A percentile compares a stretch with the other conserved stretches of the same genome.
phyloP scores from a whole-genome alignment of 352 stramenopile genomes.

The Phytophthora cryptogea region DNA sequence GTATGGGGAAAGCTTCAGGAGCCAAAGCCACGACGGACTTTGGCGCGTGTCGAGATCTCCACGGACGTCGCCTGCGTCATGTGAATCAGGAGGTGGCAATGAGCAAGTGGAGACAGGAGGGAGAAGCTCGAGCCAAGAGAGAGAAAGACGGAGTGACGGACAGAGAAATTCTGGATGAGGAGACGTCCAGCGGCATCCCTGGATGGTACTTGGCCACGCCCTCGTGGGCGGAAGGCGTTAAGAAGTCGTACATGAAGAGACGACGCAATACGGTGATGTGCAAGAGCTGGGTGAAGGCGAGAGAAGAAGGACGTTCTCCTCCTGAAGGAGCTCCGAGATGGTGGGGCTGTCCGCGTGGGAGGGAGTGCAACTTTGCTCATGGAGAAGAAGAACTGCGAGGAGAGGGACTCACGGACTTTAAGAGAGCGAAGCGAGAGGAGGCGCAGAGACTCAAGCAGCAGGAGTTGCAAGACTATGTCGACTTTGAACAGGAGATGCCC shows the following conservation, averaged over 20 bases:
- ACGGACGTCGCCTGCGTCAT: slow-evolving; percentile 78
- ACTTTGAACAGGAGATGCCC: slow-evolving; percentile 70
- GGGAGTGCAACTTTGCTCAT: slow-evolving; percentile 86
- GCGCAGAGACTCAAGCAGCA: slow-evolving; percentile 63
- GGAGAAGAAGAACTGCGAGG: slow-evolving; percentile 78
- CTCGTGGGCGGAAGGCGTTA: slow-evolving; percentile 82
- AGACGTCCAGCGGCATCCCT: slow-evolving; percentile 83
- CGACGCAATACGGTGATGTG: slow-evolving; percentile 82
- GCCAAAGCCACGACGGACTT: slow-evolving; percentile 79
- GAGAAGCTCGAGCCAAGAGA: slow-evolving; percentile 46
- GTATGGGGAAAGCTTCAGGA: slow-evolving; percentile 72
- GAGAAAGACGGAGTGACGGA: slow-evolving; percentile 61
- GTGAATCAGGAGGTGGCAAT: slow-evolving; percentile 89
- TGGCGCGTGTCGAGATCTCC: slow-evolving; percentile 78
- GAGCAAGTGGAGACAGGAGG: slow-evolving; percentile 78
- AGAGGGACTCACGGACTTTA: slow-evolving; percentile 65
- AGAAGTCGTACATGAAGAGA: slow-evolving; percentile 87
- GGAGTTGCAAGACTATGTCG: slow-evolving; percentile 67
- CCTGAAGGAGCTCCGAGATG: slow-evolving; percentile 63
- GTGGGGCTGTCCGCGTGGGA: slow-evolving; percentile 84
- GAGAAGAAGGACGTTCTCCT: slow-evolving; percentile 39
- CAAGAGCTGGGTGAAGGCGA: slow-evolving; percentile 70
- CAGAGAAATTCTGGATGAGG: slow-evolving; percentile 73
- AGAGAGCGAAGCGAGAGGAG: slow-evolving; percentile 70
- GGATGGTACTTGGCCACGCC: slow-evolving; percentile 85